These are phyloP conservation scores for Backusella luteola DNA, from an alignment of 192 early-diverging fungal genomes.

Conservation along the genomic window DNA sequence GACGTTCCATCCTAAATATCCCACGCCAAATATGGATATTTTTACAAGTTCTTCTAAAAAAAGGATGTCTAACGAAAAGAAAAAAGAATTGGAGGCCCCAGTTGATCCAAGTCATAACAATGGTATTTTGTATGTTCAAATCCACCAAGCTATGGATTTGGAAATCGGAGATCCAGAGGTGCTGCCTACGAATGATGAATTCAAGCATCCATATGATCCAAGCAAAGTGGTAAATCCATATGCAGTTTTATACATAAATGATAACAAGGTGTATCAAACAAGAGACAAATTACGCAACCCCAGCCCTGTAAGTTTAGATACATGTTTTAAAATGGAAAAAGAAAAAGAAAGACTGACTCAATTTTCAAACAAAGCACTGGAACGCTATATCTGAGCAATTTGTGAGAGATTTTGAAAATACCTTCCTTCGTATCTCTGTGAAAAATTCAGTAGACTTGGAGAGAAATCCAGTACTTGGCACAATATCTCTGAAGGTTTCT, in stretches of 20 bases:
- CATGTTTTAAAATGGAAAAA: background rate
- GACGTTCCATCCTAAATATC: conserved; percentile 35
- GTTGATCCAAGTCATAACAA: conserved; percentile 8
- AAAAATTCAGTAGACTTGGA: conserved; percentile 28
- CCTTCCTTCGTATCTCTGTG: conserved; percentile 23
- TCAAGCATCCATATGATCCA: conserved; percentile 30
- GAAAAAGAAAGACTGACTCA: background rate
- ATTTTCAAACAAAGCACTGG: conserved; percentile 16
- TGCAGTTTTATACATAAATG: conserved; percentile 29
- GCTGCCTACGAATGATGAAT: conserved; percentile 11
- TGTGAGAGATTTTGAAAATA: conserved; percentile 16
- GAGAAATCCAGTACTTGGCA: conserved; percentile 27
- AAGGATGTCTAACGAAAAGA: background rate
- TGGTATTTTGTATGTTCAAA: conserved; percentile 22
- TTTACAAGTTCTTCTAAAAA: conserved; percentile 11
- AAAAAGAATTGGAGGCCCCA: background rate
- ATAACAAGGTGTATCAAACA: conserved; percentile 25
- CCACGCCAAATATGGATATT: conserved; percentile 10
- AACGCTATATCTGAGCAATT: conserved; percentile 33
- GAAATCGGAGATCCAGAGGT: conserved; percentile 32
- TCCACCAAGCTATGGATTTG: conserved; percentile 27
- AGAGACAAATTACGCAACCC: conserved; percentile 24
- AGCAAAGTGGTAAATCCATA: conserved; percentile 22
- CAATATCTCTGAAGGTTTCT: background rate
- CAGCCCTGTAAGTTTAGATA: conserved; percentile 21